A percentile compares a stretch with the other conserved stretches of the same genome.
Evolutionary conservation across 2,329 filamentous ascomycete genomes (phyloP).

Genomic region (Hymenoscyphus linearis): DNA sequence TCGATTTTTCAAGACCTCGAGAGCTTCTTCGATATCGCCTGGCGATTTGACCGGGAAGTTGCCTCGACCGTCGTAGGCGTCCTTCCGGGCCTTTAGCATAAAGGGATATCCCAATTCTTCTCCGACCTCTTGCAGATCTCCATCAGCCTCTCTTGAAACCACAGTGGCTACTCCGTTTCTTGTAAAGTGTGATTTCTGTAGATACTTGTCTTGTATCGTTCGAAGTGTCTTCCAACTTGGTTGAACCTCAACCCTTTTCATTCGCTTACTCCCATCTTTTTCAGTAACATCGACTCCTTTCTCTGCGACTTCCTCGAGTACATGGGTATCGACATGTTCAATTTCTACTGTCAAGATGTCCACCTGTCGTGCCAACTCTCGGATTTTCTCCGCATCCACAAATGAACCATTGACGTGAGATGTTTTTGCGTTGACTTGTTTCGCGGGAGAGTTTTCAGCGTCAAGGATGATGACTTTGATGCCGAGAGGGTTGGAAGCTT

Average conservation of each 20-base stretch:
- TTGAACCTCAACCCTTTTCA: constrained; percentile 58
- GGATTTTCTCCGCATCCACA: constrained; percentile 74
- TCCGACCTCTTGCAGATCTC: constrained; percentile 55
- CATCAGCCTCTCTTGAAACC: constrained; percentile 52
- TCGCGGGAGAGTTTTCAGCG: constrained; percentile 70
- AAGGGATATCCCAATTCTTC: constrained; percentile 70
- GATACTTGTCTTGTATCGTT: constrained; percentile 89
- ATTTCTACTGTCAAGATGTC: constrained; percentile 91
- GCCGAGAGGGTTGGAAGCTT: constrained; percentile 73
- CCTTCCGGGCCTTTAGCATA: constrained; percentile 88
- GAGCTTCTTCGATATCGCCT: constrained; percentile 58
- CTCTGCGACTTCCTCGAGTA: constrained; percentile 75
- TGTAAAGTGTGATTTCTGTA: constrained; percentile 77
- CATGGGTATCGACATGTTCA: constrained; percentile 87
- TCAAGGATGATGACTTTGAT: constrained; percentile 76
- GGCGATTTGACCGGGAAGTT: constrained; percentile 60
- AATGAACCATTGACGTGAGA: constrained; percentile 82
- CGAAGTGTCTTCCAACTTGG: constrained; percentile 83
- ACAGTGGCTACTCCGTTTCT: constrained; percentile 67
- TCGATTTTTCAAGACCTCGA: constrained; percentile 62
- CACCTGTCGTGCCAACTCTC: constrained; percentile 67
- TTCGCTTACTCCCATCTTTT: constrained; percentile 34
- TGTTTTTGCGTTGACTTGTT: constrained; percentile 73
- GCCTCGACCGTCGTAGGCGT: constrained; percentile 87
- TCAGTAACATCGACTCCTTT: constrained; percentile 51